Percentiles rank a stretch among this genome's conserved stretches.
Evolutionary conservation across 305 asterid genomes (phyloP).

Genomic region (Galium porrigens): DNA sequence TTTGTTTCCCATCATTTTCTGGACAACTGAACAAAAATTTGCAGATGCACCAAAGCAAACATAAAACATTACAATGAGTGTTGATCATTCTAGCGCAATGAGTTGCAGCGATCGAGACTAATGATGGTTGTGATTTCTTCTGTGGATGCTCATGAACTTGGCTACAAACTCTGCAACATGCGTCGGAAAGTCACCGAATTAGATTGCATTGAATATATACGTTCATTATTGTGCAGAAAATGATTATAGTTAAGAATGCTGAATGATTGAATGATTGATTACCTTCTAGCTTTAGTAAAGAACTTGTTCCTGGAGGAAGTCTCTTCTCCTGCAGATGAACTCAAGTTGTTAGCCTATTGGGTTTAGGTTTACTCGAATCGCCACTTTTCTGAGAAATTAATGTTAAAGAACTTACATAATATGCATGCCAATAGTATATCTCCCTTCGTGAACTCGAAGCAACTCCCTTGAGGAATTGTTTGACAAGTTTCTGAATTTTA

Average conservation of each 20-base stretch:
- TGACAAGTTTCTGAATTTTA: constrained; percentile 53
- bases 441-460: constrained; percentile 45
- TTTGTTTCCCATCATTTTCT: neutral
- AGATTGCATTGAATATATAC: neutral
- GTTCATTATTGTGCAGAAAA: neutral
- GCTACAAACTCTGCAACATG: constrained; percentile 58
- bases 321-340: constrained; percentile 66
- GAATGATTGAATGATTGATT: constrained; percentile 6
- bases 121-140: constrained; percentile 40
- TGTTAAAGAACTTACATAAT: constrained; percentile 46
- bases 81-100: neutral
- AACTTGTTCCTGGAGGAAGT: constrained; percentile 61
- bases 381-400: constrained; percentile 6
- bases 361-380: neutral
- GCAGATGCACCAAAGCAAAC: neutral
- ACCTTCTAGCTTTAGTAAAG: constrained; percentile 72
- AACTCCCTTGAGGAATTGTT: constrained; percentile 40
- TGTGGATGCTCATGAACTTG: constrained; percentile 66
- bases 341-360: constrained; percentile 9
- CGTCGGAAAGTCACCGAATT: neutral
- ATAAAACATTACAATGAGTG: neutral
- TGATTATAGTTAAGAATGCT: neutral
- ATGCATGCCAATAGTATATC: constrained; percentile 73
- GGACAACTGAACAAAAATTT: neutral
- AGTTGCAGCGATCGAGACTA: constrained; percentile 13